phyloP scores from a whole-genome alignment of 495 filamentous ascomycete species.

The Podospora fimiseda region DNA sequence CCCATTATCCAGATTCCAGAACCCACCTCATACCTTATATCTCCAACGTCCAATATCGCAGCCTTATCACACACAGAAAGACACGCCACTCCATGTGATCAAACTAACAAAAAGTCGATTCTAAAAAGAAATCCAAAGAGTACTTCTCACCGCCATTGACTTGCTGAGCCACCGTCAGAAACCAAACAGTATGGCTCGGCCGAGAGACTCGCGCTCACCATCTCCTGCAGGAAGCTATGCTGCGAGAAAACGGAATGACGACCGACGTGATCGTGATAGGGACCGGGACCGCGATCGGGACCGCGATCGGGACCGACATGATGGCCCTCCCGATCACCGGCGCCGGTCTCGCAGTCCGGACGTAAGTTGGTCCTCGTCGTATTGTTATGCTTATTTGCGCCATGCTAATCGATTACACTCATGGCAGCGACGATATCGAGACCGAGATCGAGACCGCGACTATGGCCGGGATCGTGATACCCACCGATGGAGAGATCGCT shows the following conservation, averaged over 20 bases:
- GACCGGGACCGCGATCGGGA: too few relatives aligned
- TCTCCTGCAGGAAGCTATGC: constrained; percentile 87
- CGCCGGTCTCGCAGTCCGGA: constrained; percentile 68
- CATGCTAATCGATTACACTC: constrained; percentile 28
- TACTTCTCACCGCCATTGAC: constrained; percentile 61
- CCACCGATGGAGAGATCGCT: constrained; percentile 66
- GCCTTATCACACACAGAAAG: too few relatives aligned
- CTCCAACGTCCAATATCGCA: too few relatives aligned
- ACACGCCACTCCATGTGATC: neutral
- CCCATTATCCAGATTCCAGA: too few relatives aligned
- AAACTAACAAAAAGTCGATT: constrained; percentile 23
- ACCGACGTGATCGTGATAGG: constrained; percentile 64
- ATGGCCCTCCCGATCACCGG: constrained; percentile 60
- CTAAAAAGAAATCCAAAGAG: constrained; percentile 32
- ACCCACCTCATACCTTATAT: too few relatives aligned
- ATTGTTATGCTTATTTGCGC: neutral
- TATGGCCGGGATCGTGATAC: constrained; percentile 51
- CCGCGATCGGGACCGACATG: constrained; percentile 49
- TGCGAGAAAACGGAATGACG: constrained; percentile 71
- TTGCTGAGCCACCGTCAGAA: constrained; percentile 35
- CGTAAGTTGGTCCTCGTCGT: constrained; percentile 42
- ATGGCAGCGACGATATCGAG: constrained; percentile 52
- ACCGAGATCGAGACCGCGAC: constrained; percentile 46
- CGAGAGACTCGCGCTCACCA: constrained; percentile 90
- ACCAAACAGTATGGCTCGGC: constrained; percentile 72